Evolutionary conservation across 2,329 filamentous ascomycete genomes (phyloP).

Genomic region (Apiospora pterosperma): DNA sequence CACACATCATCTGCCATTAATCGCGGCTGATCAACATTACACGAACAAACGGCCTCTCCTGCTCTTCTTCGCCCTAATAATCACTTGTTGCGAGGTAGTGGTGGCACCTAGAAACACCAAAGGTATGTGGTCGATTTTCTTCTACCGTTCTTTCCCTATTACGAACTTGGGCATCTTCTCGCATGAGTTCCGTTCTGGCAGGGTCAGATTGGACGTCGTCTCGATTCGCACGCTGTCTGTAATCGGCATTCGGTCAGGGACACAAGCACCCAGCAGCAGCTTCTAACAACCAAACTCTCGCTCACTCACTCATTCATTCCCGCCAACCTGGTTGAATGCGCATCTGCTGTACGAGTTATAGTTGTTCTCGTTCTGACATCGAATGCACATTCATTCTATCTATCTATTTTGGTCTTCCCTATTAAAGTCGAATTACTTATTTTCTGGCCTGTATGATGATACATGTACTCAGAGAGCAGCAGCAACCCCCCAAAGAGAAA

Average conservation of each 20-base stretch:
- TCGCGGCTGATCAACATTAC: not conserved
- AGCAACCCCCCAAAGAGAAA: not conserved
- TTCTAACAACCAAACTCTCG: not conserved
- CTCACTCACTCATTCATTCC: not conserved
- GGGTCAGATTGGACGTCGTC: not conserved
- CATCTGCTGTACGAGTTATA: not conserved
- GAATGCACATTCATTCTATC: not conserved
- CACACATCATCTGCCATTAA: slow-evolving; percentile 1
- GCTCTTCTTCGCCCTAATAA: not conserved
- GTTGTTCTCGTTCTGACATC: not conserved
- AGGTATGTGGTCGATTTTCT: not conserved
- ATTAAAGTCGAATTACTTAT: not conserved
- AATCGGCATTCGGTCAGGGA: not conserved
- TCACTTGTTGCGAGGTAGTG: not conserved
- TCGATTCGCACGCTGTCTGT: not conserved
- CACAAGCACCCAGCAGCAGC: not conserved
- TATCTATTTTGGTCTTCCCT: not conserved
- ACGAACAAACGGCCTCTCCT: slow-evolving; percentile 1
- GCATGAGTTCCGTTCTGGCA: not conserved
- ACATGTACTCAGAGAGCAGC: not conserved
- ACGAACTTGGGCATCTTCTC: not conserved
- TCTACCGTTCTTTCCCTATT: not conserved
- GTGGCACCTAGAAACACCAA: not conserved
- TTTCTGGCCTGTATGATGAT: not conserved
- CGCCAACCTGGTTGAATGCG: not conserved